Base-by-base conservation (phyloP, 2,329 filamentous ascomycete species). In the Xylaria hypoxylon region DNA sequence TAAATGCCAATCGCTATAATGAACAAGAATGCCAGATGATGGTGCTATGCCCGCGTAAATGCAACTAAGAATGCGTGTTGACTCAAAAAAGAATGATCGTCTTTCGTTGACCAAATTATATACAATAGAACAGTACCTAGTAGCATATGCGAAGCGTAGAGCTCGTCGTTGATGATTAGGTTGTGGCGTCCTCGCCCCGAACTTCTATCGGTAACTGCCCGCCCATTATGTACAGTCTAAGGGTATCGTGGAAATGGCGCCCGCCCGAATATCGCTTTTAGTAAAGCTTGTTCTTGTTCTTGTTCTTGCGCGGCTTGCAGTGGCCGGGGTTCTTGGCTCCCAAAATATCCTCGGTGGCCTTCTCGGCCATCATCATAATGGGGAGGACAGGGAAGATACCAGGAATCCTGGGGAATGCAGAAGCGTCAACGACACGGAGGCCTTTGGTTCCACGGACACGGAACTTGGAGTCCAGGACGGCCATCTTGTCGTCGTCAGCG, bases 401-500 rank as follows among this genome's bases (percentile, higher is more conserved):
- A 1, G 86, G 86, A 61, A 85, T 84, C 61, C 78, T 80, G 2
- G 84, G 83, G 66, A 83, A 87, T 1, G 81, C 79, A 24, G 80
- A 83, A 2, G 84, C 86, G 76, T 88, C 86, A 2, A 88, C 86
- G 11, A 88, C 85, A 45, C 86, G 78, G 15, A 88, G 75, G 0
- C 82, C 80, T 1, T 79, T 76, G 0, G 85, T 82, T 2, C 84
- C 85, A 28, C 83, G 78, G 3, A 88, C 85, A 10, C 81, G 79
- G 72, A 87, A 86, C 65, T 82, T 78, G 0, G 77, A 78, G 71
- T 88, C 84, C 51, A 88, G 73, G 2, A 87, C 85, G 4, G 85
- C 85, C 74, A 81, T 81, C 2, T 77, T 76, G 72, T 88, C 85
- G 24, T 79, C 78, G 28, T 85, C 84, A 0, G 78, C 77, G 24